Evolutionary conservation across 805 yeast genomes (phyloP), one percentile per base, ranked within the genome.

Genomic region (Candida manassasensis): DNA sequence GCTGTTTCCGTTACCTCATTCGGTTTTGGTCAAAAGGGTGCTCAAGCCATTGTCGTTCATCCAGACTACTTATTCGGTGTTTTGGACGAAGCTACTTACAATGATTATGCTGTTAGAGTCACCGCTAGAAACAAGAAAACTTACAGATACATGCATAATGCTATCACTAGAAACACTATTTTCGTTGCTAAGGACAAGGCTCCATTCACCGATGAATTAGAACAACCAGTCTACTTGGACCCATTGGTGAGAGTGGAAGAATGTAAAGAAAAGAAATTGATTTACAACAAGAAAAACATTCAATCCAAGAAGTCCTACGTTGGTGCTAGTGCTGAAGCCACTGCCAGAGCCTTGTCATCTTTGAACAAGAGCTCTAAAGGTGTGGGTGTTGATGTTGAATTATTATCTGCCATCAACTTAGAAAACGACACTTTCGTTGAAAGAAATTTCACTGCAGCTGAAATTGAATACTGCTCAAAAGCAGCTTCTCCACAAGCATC

Each of bases 21-120:
- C 61, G 99, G 99, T 63, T 93, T 93, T 62, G 99, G 99, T 61
- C 99, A 93, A 72, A 93, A 93, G 75, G 99, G 99, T 70, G 98
- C 88, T 38, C 95, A 88, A 64, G 96, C 96, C 32, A 67, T 93
- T 59, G 84, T 80, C 38, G 74, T 93, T 45, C 94, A 90, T 69
- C 84, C 97, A 42, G 96, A 90, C 66, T 93, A 88, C 77, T 73
- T 94, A 65, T 87, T 68, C 59, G 94, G 94, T 42, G 79, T 86
- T 22, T 73, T 93, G 56, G 81, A 81, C 55, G 75, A 77, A 63
- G 58, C 67, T 26, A 75, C 82, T 45, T 94, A 87, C 66, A 79
- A 78, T 47, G 67, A 70, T 12, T 93, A 93, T 62, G 76, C 71
- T 41, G 53, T 57, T 35, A 86, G 80, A 71, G 96, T 88, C 45